phyloP scores from a whole-genome alignment of 2,329 filamentous ascomycete genomes.

The Coccinonectria pachysandricola region DNA sequence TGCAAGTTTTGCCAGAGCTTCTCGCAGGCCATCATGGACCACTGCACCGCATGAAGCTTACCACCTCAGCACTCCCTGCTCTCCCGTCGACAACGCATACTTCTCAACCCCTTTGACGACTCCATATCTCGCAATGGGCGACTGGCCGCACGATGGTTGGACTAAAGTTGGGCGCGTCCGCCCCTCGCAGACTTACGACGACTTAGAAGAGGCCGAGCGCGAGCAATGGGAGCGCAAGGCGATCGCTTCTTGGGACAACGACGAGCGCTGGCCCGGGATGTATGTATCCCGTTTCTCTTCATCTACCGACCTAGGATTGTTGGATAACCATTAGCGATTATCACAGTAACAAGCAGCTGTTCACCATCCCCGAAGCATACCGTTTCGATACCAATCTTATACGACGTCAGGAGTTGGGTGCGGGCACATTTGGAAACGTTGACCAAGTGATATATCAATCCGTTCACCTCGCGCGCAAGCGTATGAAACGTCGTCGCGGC shows the following conservation, averaged over 20 bases:
- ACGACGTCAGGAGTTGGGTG: conserved; percentile 28
- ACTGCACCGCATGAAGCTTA: no score
- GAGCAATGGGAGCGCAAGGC: conserved; percentile 20
- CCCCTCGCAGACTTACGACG: conserved; percentile 11
- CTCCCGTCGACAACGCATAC: no score
- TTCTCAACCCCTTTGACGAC: no score
- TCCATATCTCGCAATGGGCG: no score
- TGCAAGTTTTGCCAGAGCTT: no score
- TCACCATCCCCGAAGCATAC: conserved; percentile 22
- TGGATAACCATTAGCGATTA: no score
- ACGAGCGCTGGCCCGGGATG: conserved; percentile 25
- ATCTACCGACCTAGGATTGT: no score
- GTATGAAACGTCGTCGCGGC: conserved; percentile 26
- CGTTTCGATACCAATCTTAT: conserved; percentile 23
- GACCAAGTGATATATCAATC: conserved; percentile 31
- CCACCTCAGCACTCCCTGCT: no score
- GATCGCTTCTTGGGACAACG: conserved; percentile 23
- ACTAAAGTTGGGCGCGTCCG: conserved; percentile 22
- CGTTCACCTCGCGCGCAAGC: conserved; percentile 36
- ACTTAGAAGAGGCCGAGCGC: conserved; percentile 19
- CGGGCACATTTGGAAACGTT: conserved; percentile 33
- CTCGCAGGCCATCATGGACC: no score
- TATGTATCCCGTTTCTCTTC: conserved; percentile 11
- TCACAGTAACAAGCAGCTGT: conserved; percentile 23
- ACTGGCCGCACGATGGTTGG: conserved; percentile 22